These are phyloP conservation scores for Leishmania martiniquensis DNA, from an alignment of 208 protist genomes.

Conservation along the genomic window DNA sequence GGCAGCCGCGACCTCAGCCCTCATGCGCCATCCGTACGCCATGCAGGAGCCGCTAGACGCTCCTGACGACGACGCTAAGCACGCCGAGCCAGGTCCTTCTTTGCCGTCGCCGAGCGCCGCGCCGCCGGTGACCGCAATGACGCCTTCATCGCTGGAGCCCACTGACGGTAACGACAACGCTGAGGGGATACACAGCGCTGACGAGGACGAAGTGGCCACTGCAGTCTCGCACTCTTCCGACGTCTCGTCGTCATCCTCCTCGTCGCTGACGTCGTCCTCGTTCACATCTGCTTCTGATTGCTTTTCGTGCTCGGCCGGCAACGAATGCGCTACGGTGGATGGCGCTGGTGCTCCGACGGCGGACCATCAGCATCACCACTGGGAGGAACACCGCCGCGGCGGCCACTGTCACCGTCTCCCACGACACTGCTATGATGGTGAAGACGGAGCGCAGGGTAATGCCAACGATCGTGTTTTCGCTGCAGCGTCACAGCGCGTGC, in stretches of 20 bases:
- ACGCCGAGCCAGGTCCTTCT: neutral
- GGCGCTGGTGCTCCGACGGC: neutral
- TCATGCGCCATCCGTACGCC: conserved; percentile 15
- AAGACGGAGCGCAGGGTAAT: neutral
- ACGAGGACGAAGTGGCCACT: neutral
- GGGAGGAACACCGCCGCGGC: neutral
- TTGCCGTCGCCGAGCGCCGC: neutral
- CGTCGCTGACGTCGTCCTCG: neutral
- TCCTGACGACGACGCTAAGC: neutral
- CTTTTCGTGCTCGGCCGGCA: neutral
- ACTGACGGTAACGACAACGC: neutral
- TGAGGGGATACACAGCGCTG: neutral
- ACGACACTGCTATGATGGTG: neutral
- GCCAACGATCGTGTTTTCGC: no score
- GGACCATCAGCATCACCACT: neutral
- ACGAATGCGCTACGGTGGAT: neutral
- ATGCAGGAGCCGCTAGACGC: neutral
- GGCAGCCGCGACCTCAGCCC: neutral
- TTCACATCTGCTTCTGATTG: neutral
- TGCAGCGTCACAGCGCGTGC: conserved; percentile 11
- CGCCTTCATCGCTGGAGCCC: neutral
- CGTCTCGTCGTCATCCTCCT: conserved; percentile 11
- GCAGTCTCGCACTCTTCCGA: conserved; percentile 12
- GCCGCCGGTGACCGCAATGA: neutral
- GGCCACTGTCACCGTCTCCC: neutral